Percentiles rank a stretch among this genome's conserved stretches.
Conservation (phyloP, 1,139 yeast species). For the Geotrichum histeridarum region DNA sequence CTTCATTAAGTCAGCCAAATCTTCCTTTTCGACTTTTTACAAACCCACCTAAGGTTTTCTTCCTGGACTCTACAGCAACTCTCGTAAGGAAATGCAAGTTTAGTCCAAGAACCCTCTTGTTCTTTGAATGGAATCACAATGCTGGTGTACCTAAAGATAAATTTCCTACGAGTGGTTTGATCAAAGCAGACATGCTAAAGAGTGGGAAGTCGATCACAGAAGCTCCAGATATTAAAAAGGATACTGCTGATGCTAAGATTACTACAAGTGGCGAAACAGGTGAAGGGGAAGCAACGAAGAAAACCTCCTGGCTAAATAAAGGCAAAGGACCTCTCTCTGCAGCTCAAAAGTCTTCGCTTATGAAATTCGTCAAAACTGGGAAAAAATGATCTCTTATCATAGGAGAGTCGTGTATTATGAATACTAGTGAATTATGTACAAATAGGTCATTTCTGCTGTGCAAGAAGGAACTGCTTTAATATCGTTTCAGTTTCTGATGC, state of each 20-base stretch:
- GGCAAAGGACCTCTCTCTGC: slow-evolving; percentile 14
- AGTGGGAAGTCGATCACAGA: slow-evolving; percentile 28
- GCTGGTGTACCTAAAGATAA: slow-evolving; percentile 10
- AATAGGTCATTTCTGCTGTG: not conserved
- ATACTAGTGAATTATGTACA: not conserved
- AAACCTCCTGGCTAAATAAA: slow-evolving; percentile 13
- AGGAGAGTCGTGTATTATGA: too few relatives aligned
- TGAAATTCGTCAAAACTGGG: slow-evolving; percentile 17
- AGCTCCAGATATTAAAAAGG: slow-evolving; percentile 28
- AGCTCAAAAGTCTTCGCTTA: slow-evolving; percentile 10
- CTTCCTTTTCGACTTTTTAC: slow-evolving; percentile 30
- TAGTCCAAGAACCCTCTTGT: slow-evolving; percentile 31
- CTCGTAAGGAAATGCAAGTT: slow-evolving; percentile 30
- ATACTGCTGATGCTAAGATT: slow-evolving; percentile 1
- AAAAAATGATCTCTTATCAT: not conserved
- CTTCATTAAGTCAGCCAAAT: slow-evolving; percentile 26
- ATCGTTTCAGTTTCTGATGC: not conserved
- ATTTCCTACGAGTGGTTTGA: slow-evolving; percentile 18
- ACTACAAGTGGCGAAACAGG: not conserved
- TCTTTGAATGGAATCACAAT: slow-evolving; percentile 31
- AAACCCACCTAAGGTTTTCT: slow-evolving; percentile 31
- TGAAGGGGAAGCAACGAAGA: not conserved
- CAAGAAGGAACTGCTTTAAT: slow-evolving; percentile 1
- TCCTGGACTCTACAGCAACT: slow-evolving; percentile 21
- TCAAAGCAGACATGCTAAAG: slow-evolving; percentile 21